A percentile compares a stretch with the other conserved stretches of the same genome.
These are phyloP conservation scores for Fusarium verticillioides DNA, from an alignment of 2,329 filamentous ascomycete species.

Conservation along the genomic window DNA sequence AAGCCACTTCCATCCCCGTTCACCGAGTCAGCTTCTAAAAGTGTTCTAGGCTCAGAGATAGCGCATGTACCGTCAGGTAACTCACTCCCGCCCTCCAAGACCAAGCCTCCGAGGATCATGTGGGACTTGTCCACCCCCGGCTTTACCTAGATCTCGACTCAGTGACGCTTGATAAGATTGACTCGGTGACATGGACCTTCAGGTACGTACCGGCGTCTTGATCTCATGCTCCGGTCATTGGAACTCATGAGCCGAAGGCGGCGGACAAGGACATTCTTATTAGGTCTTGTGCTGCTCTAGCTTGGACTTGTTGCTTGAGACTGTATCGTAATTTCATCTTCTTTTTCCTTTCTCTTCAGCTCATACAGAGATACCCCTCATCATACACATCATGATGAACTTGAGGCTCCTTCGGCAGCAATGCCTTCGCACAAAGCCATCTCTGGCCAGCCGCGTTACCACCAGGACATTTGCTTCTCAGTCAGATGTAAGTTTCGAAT, in stretches of 20 bases:
- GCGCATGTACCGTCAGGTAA: constrained; percentile 27
- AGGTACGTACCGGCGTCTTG: constrained; percentile 14
- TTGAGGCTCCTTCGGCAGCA: constrained; percentile 41
- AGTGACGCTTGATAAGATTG: constrained; percentile 35
- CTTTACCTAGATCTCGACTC: constrained; percentile 27
- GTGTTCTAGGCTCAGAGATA: constrained; percentile 9
- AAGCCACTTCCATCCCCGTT: neutral
- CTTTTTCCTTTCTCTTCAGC: neutral
- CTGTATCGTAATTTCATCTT: neutral
- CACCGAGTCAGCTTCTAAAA: constrained; percentile 14
- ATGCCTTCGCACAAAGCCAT: constrained; percentile 39
- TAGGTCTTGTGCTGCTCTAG: constrained; percentile 29
- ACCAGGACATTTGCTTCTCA: constrained; percentile 39
- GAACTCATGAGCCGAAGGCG: constrained; percentile 37
- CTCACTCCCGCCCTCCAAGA: constrained; percentile 19
- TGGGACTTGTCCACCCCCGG: constrained; percentile 12
- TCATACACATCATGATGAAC: constrained; percentile 37
- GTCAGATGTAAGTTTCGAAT: constrained; percentile 27
- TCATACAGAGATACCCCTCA: constrained; percentile 3
- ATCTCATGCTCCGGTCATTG: constrained; percentile 26
- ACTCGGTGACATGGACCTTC: constrained; percentile 29
- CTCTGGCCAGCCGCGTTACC: constrained; percentile 33
- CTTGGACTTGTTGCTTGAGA: neutral
- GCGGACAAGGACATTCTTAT: constrained; percentile 29
- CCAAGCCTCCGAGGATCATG: constrained; percentile 9